A percentile compares a stretch with the other conserved stretches of the same genome.
Evolutionary conservation across 768 basidiomycete genomes (phyloP).

Genomic region (Leucosporidium yakuticum): DNA sequence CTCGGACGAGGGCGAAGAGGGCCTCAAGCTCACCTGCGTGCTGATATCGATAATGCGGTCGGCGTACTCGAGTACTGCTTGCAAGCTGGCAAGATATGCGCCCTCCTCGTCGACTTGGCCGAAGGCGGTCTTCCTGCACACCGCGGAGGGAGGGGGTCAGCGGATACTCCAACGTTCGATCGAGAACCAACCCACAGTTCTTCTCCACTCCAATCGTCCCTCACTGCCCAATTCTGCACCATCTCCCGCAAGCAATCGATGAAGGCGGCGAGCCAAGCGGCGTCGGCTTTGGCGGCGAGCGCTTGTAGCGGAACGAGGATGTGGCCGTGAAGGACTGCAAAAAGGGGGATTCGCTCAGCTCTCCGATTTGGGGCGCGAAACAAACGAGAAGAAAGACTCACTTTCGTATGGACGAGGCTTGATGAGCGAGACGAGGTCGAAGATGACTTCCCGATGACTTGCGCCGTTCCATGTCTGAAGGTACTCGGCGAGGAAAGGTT

Average conservation of each 20-base stretch:
- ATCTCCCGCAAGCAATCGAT: not conserved
- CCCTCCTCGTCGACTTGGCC: not conserved
- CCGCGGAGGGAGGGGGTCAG: too few relatives aligned
- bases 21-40: not conserved
- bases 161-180: too few relatives aligned
- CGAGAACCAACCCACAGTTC: not conserved
- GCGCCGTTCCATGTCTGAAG: conserved; percentile 9
- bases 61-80: conserved; percentile 1
- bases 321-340: not conserved
- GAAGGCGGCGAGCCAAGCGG: not conserved
- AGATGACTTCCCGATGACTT: not conserved
- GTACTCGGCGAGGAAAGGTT: conserved; percentile 9
- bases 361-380: not conserved
- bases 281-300: not conserved
- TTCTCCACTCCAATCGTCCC: conserved; percentile 9
- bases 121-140: not conserved
- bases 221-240: not conserved
- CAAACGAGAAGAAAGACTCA: not conserved
- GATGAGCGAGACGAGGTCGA: conserved; percentile 10
- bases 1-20: not conserved
- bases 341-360: not conserved
- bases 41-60: not conserved
- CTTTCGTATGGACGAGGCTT: conserved; percentile 1
- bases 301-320: not conserved
- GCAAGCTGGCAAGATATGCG: not conserved